These are phyloP conservation scores for Boletus patriciae DNA, from an alignment of 768 basidiomycete genomes.

Conservation along the genomic window DNA sequence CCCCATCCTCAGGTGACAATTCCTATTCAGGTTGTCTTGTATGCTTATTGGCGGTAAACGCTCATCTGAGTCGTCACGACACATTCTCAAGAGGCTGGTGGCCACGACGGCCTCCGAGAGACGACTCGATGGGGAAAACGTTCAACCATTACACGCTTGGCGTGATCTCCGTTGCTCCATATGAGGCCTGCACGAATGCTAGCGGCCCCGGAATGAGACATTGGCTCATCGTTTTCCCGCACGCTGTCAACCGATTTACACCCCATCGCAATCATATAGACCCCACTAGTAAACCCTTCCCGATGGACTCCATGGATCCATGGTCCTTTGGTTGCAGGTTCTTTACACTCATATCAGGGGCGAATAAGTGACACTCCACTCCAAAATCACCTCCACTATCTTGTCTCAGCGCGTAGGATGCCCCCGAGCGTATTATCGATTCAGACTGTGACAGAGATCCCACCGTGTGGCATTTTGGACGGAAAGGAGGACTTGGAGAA, in stretches of 20 bases:
- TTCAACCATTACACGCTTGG: too few relatives aligned
- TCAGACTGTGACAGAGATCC: background rate
- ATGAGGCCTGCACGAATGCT: background rate
- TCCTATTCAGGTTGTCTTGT: background rate
- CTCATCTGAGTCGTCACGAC: background rate
- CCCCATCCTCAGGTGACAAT: background rate
- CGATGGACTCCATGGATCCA: background rate
- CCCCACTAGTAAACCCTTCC: background rate
- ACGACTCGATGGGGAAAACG: background rate
- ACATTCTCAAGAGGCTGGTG: background rate
- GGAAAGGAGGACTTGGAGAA: constrained; percentile 1
- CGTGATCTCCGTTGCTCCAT: background rate
- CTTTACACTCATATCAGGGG: background rate
- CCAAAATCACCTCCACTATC: background rate
- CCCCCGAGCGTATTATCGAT: constrained; percentile 1
- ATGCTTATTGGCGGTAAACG: background rate
- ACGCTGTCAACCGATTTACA: background rate
- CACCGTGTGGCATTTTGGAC: background rate
- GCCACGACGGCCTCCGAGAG: background rate
- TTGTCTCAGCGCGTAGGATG: constrained; percentile 2
- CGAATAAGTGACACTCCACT: background rate
- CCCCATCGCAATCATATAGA: background rate
- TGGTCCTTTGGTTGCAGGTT: background rate
- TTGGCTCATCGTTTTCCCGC: background rate
- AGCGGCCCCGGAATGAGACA: too few relatives aligned